Evolutionary conservation across 495 filamentous ascomycete genomes (phyloP), one percentile per base, ranked within the genome.

Genomic region (Aspergillus sclerotioniger): DNA sequence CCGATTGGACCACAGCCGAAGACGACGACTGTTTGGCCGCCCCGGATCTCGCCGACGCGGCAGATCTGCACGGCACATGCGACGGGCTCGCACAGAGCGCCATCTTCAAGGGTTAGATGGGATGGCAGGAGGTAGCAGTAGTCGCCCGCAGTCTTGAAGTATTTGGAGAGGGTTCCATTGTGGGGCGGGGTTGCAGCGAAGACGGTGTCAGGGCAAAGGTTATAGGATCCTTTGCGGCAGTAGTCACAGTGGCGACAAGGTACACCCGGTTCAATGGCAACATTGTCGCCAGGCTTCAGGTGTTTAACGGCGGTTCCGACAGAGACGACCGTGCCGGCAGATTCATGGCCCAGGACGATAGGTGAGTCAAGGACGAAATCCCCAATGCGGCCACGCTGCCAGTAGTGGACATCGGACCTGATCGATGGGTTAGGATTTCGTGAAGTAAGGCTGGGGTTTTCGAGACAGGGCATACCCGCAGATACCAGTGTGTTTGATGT

Each of bases 1-100:
- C 92, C 92, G 8, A 96, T 88, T 12, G 92, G 90, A 0, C 91
- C 91, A 21, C 89, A 90, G 17, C 92, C 92, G 76, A 94, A 93
- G 8, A 96, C 84, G 0, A 94, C 85, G 2, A 95, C 84, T 3
- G 72, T 80, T 59, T 90, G 79, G n/a, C 90, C 88, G 0, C 88
- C 87, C 55, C 71, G 72, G n/a, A 95, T 77, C 32, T 72, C 76
- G 0, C 85, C 90, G 65, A 89, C 84, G 60, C 82, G 81, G 43
- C 82, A 79, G 51, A 92, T 88, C 67, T 94, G 91, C 31, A 94
- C 90, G 2, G 87, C 91, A 8, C 95, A 90, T 39, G 84, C 80
- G 8, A 95, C 78, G 0, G 92, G 92, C 79, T 96, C 91, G 57
- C 95, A 82, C 45, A 95, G 73, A 3, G 90, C 91, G 28, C 89